Evolutionary conservation across 345 rosid genomes (phyloP).

Genomic region (Salix viminalis): DNA sequence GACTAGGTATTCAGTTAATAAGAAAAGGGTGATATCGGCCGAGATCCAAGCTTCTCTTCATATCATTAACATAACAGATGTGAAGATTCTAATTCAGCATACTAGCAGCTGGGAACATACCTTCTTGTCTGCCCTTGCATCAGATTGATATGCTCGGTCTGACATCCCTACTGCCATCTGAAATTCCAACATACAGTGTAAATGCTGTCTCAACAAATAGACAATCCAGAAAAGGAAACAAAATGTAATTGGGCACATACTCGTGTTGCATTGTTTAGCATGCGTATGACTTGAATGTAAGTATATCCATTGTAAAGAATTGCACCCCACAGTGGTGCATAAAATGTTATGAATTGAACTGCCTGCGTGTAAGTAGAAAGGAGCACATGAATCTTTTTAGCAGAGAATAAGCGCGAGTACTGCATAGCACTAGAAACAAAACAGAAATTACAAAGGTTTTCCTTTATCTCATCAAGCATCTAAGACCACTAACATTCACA

Average conservation of each 20-base stretch:
- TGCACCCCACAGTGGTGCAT: constrained; percentile 91
- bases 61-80: not conserved
- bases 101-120: constrained; percentile 27
- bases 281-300: constrained; percentile 90
- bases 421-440: not conserved
- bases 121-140: constrained; percentile 70
- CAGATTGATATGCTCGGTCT: constrained; percentile 61
- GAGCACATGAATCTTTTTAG: not conserved
- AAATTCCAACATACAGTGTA: constrained; percentile 14
- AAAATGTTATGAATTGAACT: constrained; percentile 80
- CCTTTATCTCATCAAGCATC: not conserved
- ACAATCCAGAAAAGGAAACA: not conserved
- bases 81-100: not conserved
- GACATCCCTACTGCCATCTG: constrained; percentile 98
- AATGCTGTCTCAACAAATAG: constrained; percentile 4
- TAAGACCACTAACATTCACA: not conserved
- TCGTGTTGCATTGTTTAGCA: constrained; percentile 88
- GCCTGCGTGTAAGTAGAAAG: constrained; percentile 53
- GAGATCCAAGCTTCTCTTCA: not conserved
- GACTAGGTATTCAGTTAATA: not conserved
- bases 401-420: not conserved
- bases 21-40: not conserved
- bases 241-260: constrained; percentile 37
- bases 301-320: constrained; percentile 92
- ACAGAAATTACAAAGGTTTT: not conserved